These are phyloP conservation scores for Auriscalpium microsporum DNA, from an alignment of 768 basidiomycete genomes.

Conservation along the genomic window DNA sequence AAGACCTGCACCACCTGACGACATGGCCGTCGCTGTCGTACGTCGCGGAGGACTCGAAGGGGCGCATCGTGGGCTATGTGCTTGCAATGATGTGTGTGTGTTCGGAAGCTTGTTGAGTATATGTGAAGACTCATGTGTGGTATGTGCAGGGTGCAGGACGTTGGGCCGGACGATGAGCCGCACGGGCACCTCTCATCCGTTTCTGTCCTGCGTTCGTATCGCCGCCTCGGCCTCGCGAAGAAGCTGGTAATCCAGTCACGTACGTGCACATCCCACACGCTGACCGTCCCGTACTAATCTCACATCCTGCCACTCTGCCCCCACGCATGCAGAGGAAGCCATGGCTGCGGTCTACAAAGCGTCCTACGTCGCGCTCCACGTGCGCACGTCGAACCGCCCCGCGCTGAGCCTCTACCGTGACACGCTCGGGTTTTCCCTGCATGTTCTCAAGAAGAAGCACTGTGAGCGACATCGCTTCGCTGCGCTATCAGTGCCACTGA, in stretches of 20 bases:
- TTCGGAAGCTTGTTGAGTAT: background rate
- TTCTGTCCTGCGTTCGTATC: slow-evolving; percentile 83
- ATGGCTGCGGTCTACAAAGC: slow-evolving; percentile 85
- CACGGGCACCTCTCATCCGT: slow-evolving; percentile 97
- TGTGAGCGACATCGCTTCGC: slow-evolving; percentile 37
- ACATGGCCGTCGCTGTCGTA: slow-evolving; percentile 93
- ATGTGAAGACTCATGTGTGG: background rate
- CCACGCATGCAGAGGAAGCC: slow-evolving; percentile 51
- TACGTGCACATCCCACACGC: slow-evolving; percentile 30
- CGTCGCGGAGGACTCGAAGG: slow-evolving; percentile 85
- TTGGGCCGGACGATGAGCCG: slow-evolving; percentile 47
- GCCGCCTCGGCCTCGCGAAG: slow-evolving; percentile 91
- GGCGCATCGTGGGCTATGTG: slow-evolving; percentile 89
- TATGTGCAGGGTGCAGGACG: slow-evolving; percentile 51
- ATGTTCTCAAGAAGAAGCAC: slow-evolving; percentile 80
- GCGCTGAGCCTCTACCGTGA: slow-evolving; percentile 86
- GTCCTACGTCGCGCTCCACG: slow-evolving; percentile 81
- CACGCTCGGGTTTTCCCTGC: slow-evolving; percentile 82
- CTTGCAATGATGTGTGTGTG: slow-evolving; percentile 75
- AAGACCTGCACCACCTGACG: slow-evolving; percentile 83
- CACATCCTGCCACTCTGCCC: no score
- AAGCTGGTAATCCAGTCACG: slow-evolving; percentile 91
- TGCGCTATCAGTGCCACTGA: background rate
- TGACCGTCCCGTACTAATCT: no score
- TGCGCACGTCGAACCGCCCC: slow-evolving; percentile 90